These are phyloP conservation scores for Rhinocladiella mackenziei DNA, from an alignment of 2,329 filamentous ascomycete genomes.

Conservation along the genomic window DNA sequence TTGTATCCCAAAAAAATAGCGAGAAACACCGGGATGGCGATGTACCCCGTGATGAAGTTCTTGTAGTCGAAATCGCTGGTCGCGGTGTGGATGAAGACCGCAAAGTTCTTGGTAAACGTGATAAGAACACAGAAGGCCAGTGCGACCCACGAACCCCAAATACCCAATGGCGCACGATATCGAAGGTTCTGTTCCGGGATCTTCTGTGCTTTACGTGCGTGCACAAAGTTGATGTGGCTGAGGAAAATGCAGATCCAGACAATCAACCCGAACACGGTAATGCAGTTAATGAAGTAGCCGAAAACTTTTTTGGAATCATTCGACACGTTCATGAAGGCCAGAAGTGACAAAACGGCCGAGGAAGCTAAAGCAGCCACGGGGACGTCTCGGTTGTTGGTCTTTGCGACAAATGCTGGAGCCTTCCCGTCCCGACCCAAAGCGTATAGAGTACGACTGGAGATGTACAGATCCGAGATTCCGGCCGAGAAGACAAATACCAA, in stretches of 20 bases:
- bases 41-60: constrained; percentile 65
- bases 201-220: constrained; percentile 58
- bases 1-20: background rate
- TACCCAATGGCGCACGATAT: constrained; percentile 68
- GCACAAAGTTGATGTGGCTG: constrained; percentile 63
- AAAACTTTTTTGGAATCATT: constrained; percentile 56
- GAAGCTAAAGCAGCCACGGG: constrained; percentile 60
- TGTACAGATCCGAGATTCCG: constrained; percentile 39
- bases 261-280: constrained; percentile 55
- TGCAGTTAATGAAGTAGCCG: constrained; percentile 59
- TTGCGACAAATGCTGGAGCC: constrained; percentile 48
- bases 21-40: constrained; percentile 3
- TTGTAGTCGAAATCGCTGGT: constrained; percentile 62
- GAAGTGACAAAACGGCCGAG: constrained; percentile 58
- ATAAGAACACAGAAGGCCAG: constrained; percentile 68
- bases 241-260: constrained; percentile 66
- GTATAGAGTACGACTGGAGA: constrained; percentile 35
- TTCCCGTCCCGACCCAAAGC: constrained; percentile 30
- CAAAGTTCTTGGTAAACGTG: constrained; percentile 75
- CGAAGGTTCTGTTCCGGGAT: constrained; percentile 54
- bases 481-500: constrained; percentile 64
- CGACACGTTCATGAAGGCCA: constrained; percentile 65
- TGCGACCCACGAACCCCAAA: constrained; percentile 62
- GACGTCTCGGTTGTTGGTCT: constrained; percentile 49
- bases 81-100: constrained; percentile 57